Evolutionary conservation across 1,284 basidiomycete genomes (phyloP).

Genomic region (Gymnopus androsaceus): DNA sequence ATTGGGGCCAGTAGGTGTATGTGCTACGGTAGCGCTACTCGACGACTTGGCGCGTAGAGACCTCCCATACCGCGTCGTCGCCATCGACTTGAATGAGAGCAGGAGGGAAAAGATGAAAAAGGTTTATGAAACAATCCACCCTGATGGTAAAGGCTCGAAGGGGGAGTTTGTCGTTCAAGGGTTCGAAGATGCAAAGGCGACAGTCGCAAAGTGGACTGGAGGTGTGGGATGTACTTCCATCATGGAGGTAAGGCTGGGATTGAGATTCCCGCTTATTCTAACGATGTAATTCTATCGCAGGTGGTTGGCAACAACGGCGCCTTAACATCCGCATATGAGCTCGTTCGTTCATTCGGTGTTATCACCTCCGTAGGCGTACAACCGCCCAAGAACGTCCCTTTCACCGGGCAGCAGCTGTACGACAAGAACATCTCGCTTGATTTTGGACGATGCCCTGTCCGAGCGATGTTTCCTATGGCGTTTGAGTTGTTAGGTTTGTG

Average conservation of each 20-base stretch:
- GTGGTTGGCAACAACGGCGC: conserved; percentile 80
- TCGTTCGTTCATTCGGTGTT: conserved; percentile 81
- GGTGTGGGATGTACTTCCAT: conserved; percentile 63
- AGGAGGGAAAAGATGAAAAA: conserved; percentile 59
- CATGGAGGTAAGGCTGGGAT: conserved; percentile 53
- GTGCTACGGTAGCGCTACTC: conserved; percentile 63
- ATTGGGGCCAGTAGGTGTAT: conserved; percentile 78
- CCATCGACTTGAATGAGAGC: conserved; percentile 59
- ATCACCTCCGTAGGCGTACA: conserved; percentile 82
- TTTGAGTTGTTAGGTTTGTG: conserved; percentile 61
- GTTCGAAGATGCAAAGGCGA: conserved; percentile 51
- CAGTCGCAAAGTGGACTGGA: conserved; percentile 53
- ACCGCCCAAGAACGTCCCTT: conserved; percentile 54
- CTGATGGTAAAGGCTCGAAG: conserved; percentile 39
- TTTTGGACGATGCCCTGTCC: conserved; percentile 87
- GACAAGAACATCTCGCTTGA: conserved; percentile 81
- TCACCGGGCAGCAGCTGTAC: conserved; percentile 69
- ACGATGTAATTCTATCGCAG: conserved; percentile 38
- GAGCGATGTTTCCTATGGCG: conserved; percentile 76
- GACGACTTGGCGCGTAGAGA: conserved; percentile 53
- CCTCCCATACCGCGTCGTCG: conserved; percentile 57
- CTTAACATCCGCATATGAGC: conserved; percentile 70
- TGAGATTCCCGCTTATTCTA: not conserved
- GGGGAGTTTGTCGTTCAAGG: conserved; percentile 52
- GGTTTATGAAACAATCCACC: conserved; percentile 53